Conservation (phyloP, 129 eudicot species). For the Flaveria linearis region DNA sequence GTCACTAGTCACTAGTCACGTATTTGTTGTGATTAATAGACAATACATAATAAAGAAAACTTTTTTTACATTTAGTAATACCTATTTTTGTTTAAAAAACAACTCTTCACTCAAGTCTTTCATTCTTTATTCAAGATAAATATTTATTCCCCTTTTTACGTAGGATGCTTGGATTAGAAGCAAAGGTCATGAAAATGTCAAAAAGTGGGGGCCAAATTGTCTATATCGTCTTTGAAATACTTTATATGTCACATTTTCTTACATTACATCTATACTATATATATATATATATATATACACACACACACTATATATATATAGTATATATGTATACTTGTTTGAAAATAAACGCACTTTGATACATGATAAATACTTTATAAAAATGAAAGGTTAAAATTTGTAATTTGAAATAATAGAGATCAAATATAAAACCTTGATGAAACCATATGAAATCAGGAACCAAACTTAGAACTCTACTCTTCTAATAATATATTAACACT, state of each 20-base stretch:
- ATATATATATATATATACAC: too few species aligned
- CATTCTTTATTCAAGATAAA: constrained; percentile 13
- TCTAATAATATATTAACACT: too few species aligned
- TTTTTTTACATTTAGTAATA: neutral
- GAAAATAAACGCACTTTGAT: neutral
- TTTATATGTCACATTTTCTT: neutral
- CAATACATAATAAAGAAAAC: neutral
- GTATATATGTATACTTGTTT: too few species aligned
- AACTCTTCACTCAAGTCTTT: neutral
- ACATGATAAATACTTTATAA: neutral
- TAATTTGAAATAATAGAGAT: too few species aligned
- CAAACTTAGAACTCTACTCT: too few species aligned
- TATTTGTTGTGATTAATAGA: constrained; percentile 23
- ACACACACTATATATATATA: too few species aligned
- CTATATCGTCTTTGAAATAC: neutral
- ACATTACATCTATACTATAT: too few species aligned
- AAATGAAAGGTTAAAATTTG: too few species aligned
- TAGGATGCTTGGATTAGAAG: constrained; percentile 30
- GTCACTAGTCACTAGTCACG: constrained; percentile 20
- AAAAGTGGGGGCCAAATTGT: neutral
- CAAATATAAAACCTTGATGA: too few species aligned
- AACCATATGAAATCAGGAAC: too few species aligned
- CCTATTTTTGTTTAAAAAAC: too few species aligned
- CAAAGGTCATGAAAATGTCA: constrained; percentile 19
- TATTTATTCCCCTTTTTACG: constrained; percentile 1